These are phyloP conservation scores for Cucurbita pepo DNA, from an alignment of 306 rosid genomes.

Conservation along the genomic window DNA sequence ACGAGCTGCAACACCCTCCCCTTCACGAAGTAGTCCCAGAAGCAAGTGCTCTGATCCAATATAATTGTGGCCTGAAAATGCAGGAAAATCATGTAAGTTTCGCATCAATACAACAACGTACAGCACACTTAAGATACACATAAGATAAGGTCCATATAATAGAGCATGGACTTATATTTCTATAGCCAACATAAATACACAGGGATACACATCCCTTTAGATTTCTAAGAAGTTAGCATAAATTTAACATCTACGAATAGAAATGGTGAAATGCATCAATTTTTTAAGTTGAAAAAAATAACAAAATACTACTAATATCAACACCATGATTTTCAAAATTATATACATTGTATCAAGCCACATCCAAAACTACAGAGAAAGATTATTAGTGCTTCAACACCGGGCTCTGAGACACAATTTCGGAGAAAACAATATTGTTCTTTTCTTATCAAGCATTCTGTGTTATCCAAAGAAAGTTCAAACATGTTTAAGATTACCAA, in stretches of 20 bases:
- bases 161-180: not conserved
- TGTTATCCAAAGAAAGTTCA: too few relatives aligned
- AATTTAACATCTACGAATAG: not conserved
- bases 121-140: not conserved
- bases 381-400: not conserved
- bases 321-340: not conserved
- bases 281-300: not conserved
- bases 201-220: not conserved
- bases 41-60: conserved; percentile 98
- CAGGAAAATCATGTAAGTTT: not conserved
- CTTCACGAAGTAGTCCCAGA: conserved; percentile 90
- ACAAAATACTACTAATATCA: not conserved
- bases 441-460: not conserved
- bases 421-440: not conserved
- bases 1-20: conserved; percentile 96
- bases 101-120: not conserved
- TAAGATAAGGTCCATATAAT: not conserved
- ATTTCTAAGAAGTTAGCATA: too few relatives aligned
- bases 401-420: not conserved
- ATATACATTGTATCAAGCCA: not conserved
- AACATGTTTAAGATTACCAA: conserved; percentile 27
- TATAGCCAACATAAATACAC: not conserved
- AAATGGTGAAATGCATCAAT: not conserved
- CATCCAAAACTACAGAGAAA: not conserved
- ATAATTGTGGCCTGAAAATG: conserved; percentile 66